Base-by-base conservation (phyloP, 2,329 filamentous ascomycete species). In the Hymenoscyphus linearis region DNA sequence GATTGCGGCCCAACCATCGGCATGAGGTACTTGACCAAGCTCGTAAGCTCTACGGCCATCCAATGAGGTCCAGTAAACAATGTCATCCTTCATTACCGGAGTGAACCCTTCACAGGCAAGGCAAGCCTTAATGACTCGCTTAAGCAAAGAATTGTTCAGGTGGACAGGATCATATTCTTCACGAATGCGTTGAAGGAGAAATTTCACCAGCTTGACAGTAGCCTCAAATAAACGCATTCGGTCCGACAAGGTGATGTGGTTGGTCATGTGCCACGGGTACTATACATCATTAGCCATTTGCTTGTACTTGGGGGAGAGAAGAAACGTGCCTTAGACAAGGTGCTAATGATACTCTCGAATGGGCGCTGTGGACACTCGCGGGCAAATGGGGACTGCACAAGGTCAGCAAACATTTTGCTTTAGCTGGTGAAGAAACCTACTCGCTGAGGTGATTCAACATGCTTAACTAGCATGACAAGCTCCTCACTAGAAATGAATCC, bases 291-390 rank as follows among this genome's bases (percentile, higher is more conserved):
- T 64, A 70, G 63, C 40, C 37, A 18, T 22, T 12, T 6, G n/a
- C 55, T 22, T 37, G 13, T 31, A 10, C 25, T 26, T 22, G 13
- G 5, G 10, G 16, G 22, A 1, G 40, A 59, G 6, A 16, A 25
- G 53, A 27, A n/a, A 63, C 62, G 31, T 64, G 71, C 71, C 68
- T 74, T 74, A 57, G 68, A 58, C 62, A 74, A 65, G 0, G 82
- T 87, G 70, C 83, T 86, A 66, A 88, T 85, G 68, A 88, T 76
- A 69, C 80, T 85, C 74, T 89, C 86, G 60, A 82, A 88, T 1
- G 85, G 82, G 14, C 86, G 81, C 73, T 88, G 85, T 0, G 85
- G 84, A 66, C 84, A 86, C 27, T 85, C 79, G 60, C 77, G 79
- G 9, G 82, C 80, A 69, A 83, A 88, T 0, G 82, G 81, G 13